A percentile compares a stretch with the other conserved stretches of the same genome.
These are phyloP conservation scores for Chernovozyma aurita DNA, from an alignment of 1,139 yeast genomes.

Conservation along the genomic window DNA sequence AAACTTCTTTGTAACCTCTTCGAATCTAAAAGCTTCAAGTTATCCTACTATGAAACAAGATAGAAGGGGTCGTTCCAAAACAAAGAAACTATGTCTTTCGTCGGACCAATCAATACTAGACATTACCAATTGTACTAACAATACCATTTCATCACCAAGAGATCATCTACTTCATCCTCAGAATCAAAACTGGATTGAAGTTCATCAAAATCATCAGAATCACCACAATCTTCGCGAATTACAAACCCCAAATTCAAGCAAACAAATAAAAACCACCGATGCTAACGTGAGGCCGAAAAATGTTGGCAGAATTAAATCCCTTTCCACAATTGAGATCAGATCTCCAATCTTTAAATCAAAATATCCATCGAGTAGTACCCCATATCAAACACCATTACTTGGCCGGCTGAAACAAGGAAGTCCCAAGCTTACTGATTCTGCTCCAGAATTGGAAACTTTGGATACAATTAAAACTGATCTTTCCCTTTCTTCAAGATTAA, in stretches of 20 bases:
- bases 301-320: constrained; percentile 17
- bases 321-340: constrained; percentile 20
- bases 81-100: constrained; percentile 7
- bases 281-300: constrained; percentile 5
- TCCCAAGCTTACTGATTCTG: background rate
- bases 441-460: constrained; percentile 2
- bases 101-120: constrained; percentile 1
- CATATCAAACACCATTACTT: constrained; percentile 1
- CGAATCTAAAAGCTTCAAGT: too few species aligned
- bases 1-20: too few species aligned
- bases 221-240: background rate
- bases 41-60: constrained; percentile 6
- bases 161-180: background rate
- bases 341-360: constrained; percentile 13
- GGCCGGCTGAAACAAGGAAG: background rate
- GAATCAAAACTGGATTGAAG: background rate
- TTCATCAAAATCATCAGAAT: background rate
- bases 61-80: constrained; percentile 8
- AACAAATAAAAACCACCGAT: constrained; percentile 1
- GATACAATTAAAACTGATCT: constrained; percentile 6
- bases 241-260: background rate
- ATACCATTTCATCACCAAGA: background rate
- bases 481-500: constrained; percentile 16
- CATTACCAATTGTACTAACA: background rate
- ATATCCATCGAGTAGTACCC: background rate